phyloP scores from a whole-genome alignment of 208 protist genomes.

The Leishmania amazonensis region DNA sequence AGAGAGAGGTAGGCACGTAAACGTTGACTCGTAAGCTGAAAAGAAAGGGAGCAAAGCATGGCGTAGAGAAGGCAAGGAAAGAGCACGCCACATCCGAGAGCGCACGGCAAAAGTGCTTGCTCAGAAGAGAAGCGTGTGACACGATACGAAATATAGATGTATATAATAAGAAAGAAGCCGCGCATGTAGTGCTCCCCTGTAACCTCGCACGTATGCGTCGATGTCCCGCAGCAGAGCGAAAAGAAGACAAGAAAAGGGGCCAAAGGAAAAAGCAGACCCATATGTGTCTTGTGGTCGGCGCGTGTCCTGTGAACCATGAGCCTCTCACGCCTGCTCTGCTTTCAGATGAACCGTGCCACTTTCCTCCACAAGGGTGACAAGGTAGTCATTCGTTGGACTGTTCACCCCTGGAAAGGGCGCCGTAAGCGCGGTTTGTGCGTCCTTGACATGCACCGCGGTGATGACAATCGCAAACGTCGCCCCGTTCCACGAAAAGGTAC shows the following conservation, averaged over 20 bases:
- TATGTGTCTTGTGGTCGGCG: background rate
- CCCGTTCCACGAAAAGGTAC: background rate
- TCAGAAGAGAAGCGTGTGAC: background rate
- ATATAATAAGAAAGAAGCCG: no score
- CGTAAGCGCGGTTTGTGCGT: conserved; percentile 3
- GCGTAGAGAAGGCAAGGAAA: no score
- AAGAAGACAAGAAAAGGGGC: background rate
- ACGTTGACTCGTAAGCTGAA: background rate
- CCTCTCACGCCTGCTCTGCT: background rate
- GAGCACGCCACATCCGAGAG: no score
- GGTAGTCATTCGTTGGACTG: conserved; percentile 40
- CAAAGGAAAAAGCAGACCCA: background rate
- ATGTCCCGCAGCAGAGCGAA: background rate
- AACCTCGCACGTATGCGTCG: background rate
- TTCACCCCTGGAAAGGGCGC: conserved; percentile 41
- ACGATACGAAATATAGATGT: background rate
- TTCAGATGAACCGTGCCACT: background rate
- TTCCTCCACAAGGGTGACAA: conserved; percentile 31
- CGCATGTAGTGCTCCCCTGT: background rate
- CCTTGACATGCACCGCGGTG: background rate
- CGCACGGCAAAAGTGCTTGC: background rate
- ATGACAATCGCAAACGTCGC: background rate
- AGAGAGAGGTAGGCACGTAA: background rate
- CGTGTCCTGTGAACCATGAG: background rate
- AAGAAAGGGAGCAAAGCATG: background rate